phyloP scores from a whole-genome alignment of 495 filamentous ascomycete species.

The Ramalina intermedia region DNA sequence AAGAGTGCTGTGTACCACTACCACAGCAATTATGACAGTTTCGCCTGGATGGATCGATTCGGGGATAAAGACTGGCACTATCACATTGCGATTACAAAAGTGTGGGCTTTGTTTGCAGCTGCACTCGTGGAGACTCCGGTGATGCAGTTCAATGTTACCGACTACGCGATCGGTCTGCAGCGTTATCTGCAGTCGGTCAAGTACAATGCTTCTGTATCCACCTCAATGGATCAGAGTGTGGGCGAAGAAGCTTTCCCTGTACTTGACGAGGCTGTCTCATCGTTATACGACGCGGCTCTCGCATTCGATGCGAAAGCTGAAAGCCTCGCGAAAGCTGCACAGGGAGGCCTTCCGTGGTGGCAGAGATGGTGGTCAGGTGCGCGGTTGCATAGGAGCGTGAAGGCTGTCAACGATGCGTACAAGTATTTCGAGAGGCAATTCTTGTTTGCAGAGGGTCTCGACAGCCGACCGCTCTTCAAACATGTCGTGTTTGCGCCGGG shows the following conservation, averaged over 20 bases:
- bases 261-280: slow-evolving; percentile 32
- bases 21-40: slow-evolving; percentile 66
- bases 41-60: slow-evolving; percentile 59
- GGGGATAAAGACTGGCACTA: slow-evolving; percentile 48
- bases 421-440: slow-evolving; percentile 49
- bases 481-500: slow-evolving; percentile 63
- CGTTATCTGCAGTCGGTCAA: slow-evolving; percentile 40
- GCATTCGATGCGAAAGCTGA: slow-evolving; percentile 42
- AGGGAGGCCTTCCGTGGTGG: slow-evolving; percentile 59
- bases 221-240: slow-evolving; percentile 11
- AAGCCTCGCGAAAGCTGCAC: slow-evolving; percentile 31
- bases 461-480: slow-evolving; percentile 49
- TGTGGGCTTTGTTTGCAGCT: slow-evolving; percentile 38
- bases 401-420: slow-evolving; percentile 43
- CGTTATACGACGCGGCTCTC: slow-evolving; percentile 32
- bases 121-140: slow-evolving; percentile 33
- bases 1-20: slow-evolving; percentile 54
- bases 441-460: slow-evolving; percentile 40
- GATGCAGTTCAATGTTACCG: slow-evolving; percentile 31
- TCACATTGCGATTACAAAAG: slow-evolving; percentile 44
- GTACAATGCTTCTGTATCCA: slow-evolving; percentile 23
- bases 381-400: slow-evolving; percentile 40
- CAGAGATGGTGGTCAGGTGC: slow-evolving; percentile 62
- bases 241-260: slow-evolving; percentile 27
- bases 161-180: slow-evolving; percentile 30